phyloP scores from a whole-genome alignment of 345 rosid genomes.

The Populus simonii region DNA sequence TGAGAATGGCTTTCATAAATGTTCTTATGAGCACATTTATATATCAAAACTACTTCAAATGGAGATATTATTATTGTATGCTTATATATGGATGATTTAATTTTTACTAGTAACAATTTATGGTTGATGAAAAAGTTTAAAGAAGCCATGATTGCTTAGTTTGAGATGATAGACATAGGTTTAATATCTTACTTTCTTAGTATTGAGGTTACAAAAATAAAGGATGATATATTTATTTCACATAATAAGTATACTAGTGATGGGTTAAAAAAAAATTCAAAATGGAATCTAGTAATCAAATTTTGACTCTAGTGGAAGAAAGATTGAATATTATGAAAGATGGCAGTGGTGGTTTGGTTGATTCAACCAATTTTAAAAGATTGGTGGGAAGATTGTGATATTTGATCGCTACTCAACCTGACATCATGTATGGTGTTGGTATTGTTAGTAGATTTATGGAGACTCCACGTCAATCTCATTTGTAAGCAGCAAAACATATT shows the following conservation, averaged over 20 bases:
- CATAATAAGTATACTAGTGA: neutral
- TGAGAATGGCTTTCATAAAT: too few species aligned
- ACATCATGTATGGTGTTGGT: neutral
- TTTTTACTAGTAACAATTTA: neutral
- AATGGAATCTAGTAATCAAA: neutral
- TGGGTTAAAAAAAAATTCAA: neutral
- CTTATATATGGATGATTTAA: neutral
- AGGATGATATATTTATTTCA: neutral
- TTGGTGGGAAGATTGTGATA: neutral
- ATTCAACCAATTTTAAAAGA: neutral
- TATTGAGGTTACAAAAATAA: neutral
- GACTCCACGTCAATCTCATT: neutral
- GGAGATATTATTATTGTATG: neutral
- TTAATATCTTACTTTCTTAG: neutral
- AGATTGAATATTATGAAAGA: neutral
- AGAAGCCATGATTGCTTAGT: neutral
- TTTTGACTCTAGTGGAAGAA: neutral
- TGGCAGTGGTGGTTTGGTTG: accelerated
- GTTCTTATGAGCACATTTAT: too few species aligned
- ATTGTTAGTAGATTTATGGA: neutral
- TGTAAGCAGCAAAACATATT: neutral
- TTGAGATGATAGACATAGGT: neutral
- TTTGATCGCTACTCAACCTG: neutral
- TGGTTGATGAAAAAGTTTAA: neutral
- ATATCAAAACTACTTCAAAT: too few species aligned